These are phyloP conservation scores for Acacia crassicarpa DNA, from an alignment of 306 rosid genomes.

Conservation along the genomic window DNA sequence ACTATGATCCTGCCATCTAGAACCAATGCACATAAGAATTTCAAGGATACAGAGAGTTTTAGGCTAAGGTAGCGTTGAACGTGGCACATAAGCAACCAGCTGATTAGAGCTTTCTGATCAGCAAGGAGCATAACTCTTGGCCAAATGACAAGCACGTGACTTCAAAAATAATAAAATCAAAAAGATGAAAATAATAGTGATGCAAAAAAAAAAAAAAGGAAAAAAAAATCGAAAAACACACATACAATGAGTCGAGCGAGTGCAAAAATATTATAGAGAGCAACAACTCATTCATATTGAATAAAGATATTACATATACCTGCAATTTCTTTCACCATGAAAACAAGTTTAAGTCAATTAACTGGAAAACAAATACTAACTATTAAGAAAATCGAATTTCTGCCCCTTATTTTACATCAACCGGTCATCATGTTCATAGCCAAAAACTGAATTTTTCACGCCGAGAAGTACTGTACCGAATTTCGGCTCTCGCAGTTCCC, in stretches of 20 bases:
- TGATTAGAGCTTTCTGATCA: neutral
- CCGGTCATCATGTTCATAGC: neutral
- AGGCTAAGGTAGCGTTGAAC: no score
- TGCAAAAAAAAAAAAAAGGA: no score
- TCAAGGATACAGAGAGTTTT: no score
- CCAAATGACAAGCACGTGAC: neutral
- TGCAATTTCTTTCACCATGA: neutral
- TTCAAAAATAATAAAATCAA: no score
- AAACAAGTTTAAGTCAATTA: neutral
- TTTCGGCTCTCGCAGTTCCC: neutral
- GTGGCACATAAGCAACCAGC: neutral
- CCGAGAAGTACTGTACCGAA: neutral
- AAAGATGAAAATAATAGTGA: neutral
- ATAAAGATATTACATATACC: neutral
- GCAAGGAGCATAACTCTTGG: neutral
- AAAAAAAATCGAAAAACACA: neutral
- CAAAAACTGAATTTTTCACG: neutral
- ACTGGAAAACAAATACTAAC: neutral
- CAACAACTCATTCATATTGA: neutral
- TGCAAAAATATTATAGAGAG: neutral
- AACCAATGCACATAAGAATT: neutral
- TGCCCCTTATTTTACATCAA: neutral
- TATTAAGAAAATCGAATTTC: neutral
- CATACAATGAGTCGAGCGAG: neutral
- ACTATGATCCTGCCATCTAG: no score